phyloP scores from a whole-genome alignment of 768 basidiomycete species.

The Hygrophoropsis aurantiaca region DNA sequence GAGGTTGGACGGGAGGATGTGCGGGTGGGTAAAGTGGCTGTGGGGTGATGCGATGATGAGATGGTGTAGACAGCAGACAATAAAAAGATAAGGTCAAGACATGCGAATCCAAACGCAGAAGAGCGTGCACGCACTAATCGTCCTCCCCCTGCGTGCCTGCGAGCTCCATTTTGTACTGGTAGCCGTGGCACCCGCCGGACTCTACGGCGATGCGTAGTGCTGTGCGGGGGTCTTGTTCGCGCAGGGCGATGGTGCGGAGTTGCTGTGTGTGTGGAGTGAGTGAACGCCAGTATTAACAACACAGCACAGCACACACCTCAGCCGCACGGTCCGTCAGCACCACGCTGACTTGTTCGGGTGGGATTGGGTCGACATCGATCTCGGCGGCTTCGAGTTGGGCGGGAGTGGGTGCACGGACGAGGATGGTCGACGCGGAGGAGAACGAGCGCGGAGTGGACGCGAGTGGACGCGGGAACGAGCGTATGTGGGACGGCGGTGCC shows the following conservation, averaged over 20 bases:
- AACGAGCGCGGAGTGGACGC: too few relatives aligned
- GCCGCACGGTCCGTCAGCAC: conserved; percentile 74
- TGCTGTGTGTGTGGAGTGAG: conserved; percentile 50
- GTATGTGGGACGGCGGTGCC: too few relatives aligned
- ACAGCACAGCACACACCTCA: conserved; percentile 46
- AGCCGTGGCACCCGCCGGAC: conserved; percentile 95
- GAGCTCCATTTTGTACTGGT: conserved; percentile 92
- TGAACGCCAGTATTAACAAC: conserved; percentile 6
- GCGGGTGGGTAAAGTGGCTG: conserved; percentile 74
- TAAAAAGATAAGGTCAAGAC: conserved; percentile 3
- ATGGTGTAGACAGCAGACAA: not conserved
- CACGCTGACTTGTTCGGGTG: conserved; percentile 52
- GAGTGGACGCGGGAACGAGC: too few relatives aligned
- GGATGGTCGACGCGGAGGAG: conserved; percentile 47
- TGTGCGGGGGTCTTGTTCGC: conserved; percentile 59
- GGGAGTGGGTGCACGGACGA: conserved; percentile 50
- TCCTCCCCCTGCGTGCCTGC: conserved; percentile 61
- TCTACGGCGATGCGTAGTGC: conserved; percentile 85
- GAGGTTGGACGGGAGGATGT: conserved; percentile 69
- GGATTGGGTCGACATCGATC: conserved; percentile 59
- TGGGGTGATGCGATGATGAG: not conserved
- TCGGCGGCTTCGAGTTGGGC: conserved; percentile 60
- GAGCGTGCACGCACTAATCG: conserved; percentile 71
- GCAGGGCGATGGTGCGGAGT: conserved; percentile 67
- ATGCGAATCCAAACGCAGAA: not conserved